Base-by-base conservation (phyloP, 495 filamentous ascomycete genomes). In the Xylaria grammica region DNA sequence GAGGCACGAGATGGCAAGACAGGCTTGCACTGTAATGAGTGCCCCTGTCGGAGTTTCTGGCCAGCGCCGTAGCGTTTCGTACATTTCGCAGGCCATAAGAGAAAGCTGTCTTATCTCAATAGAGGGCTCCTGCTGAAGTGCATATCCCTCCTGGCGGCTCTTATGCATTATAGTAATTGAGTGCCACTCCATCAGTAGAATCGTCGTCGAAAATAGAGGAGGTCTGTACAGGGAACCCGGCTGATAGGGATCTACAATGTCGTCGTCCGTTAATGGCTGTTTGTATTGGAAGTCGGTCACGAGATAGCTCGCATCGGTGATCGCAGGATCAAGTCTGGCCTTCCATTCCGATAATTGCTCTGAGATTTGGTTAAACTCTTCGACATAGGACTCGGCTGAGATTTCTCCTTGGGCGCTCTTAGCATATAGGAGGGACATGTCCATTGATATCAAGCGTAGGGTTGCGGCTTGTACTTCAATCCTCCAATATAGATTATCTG, bases 401-500 rank as follows among this genome's bases (percentile, higher is more conserved):
- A 96, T 82, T 29, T 82, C 79, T 15, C 82, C 81, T 60, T 88
- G 86, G 17, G 84, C 85, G 24, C 85, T 86, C 69, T 83, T 89
- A 1, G 93, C 90, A 66, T 92, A 94, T 2, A 97, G 79, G 2
- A 89, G 82, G 7, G 91, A 87, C 83, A 94, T 89, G 48, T 97
- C 91, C 66, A 90, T 84, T 3, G 90, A 91, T 42, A 95, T 85
- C 30, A 94, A 81, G 15, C 93, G 87, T 52, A 90, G 82, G 30
- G 84, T 84, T 10, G 90, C 86, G 50, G 86, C 82, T 13, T 84
- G 81, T 3, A 85, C 79, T 67, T 91, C 87, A 29, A 91, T 85
- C 68, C 89, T 91, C 72, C 85, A 86, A 2, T 74, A 71, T 30
- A 93, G 63, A 69, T 90, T 84, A 38, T 82, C 74, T 0, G 93